These are phyloP conservation scores for Plasmodium chabaudi DNA, from an alignment of 169 alveolate genomes.

Conservation along the genomic window DNA sequence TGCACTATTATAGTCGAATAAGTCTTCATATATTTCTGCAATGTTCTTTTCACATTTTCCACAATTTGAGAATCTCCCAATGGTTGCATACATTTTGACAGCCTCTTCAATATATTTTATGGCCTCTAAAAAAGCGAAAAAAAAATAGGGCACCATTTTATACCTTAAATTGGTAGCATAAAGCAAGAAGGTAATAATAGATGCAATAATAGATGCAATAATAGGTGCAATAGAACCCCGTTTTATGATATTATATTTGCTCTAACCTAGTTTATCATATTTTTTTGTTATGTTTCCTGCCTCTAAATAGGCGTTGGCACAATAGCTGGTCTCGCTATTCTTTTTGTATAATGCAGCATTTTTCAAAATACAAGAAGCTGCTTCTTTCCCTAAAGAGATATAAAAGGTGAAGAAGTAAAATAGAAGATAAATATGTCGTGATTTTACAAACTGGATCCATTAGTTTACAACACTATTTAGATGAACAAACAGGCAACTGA, in stretches of 20 bases:
- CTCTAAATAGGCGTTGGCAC: conserved; percentile 70
- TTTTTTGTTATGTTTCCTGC: conserved; percentile 74
- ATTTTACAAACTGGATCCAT: not conserved
- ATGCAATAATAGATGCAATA: not conserved
- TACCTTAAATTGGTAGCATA: not conserved
- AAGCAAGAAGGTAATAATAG: not conserved
- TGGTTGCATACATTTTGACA: conserved; percentile 67
- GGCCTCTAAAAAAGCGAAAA: conserved; percentile 50
- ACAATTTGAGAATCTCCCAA: conserved; percentile 64
- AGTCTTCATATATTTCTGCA: conserved; percentile 73
- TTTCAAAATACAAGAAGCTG: conserved; percentile 50
- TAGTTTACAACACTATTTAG: not conserved
- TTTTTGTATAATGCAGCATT: conserved; percentile 46
- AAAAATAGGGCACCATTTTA: not conserved
- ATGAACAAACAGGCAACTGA: not conserved
- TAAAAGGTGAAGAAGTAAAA: not conserved
- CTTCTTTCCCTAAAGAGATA: conserved; percentile 55
- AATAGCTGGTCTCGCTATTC: conserved; percentile 59
- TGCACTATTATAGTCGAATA: conserved; percentile 65
- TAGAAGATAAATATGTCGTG: not conserved
- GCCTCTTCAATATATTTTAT: conserved; percentile 67
- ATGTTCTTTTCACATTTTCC: conserved; percentile 66
- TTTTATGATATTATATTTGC: not conserved
- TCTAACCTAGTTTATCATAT: conserved; percentile 60
- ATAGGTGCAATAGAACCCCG: not conserved